These are phyloP conservation scores for Diaporthe vaccinii DNA, from an alignment of 2,329 filamentous ascomycete genomes.

Conservation along the genomic window DNA sequence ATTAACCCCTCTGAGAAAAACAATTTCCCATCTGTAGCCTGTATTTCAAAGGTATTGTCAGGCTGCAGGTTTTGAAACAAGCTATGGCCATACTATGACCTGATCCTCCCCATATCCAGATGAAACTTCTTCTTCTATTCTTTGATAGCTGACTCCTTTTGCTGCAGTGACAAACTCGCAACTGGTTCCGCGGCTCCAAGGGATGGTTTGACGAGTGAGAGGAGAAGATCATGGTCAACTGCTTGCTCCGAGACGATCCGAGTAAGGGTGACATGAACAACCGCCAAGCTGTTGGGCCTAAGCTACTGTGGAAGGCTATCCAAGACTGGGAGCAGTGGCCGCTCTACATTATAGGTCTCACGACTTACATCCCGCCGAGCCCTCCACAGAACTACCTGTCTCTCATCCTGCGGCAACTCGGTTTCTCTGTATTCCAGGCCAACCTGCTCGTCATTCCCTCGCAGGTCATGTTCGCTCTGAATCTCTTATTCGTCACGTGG, in stretches of 20 bases:
- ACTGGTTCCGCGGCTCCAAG: constrained; percentile 68
- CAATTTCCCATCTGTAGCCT: too few species aligned
- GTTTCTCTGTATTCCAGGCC: constrained; percentile 60
- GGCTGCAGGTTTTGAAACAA: too few species aligned
- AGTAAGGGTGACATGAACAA: constrained; percentile 74
- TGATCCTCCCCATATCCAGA: too few species aligned
- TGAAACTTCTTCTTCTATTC: too few species aligned
- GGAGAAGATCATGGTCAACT: constrained; percentile 73
- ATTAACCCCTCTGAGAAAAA: too few species aligned
- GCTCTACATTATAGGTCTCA: constrained; percentile 67
- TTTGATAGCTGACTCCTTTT: too few species aligned
- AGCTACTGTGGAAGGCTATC: constrained; percentile 63
- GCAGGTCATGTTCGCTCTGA: constrained; percentile 47
- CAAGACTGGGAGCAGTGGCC: constrained; percentile 74
- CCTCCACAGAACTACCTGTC: constrained; percentile 61
- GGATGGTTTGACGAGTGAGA: constrained; percentile 75
- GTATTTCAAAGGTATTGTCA: too few species aligned
- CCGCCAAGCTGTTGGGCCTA: constrained; percentile 61
- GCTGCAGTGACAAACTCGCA: constrained; percentile 60
- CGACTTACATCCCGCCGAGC: constrained; percentile 56
- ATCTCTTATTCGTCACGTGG: constrained; percentile 61
- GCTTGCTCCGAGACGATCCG: constrained; percentile 71
- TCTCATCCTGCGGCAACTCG: constrained; percentile 58
- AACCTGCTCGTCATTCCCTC: constrained; percentile 52
- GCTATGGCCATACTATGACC: too few species aligned